Evolutionary conservation across 2,329 filamentous ascomycete species (phyloP), one percentile per base, ranked within the genome.

Genomic region (Aureobasidium uvarum): DNA sequence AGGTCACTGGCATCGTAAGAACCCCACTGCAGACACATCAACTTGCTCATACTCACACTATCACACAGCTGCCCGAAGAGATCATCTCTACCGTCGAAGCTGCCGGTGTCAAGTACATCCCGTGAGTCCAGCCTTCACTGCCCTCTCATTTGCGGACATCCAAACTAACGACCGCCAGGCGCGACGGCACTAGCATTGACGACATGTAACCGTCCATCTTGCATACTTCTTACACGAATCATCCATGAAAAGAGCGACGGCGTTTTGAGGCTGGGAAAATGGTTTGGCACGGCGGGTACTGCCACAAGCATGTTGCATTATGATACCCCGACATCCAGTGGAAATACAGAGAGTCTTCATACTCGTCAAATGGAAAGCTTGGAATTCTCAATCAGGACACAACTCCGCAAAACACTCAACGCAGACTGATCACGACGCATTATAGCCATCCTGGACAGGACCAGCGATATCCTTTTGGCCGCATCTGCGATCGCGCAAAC

Each of bases 1-100:
- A 98, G 80, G 95, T 99, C 28, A 92, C 90, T 38, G 95, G 95
- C 20, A 86, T 91, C 68, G 83, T 85, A 70, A 77, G 83, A 78
- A 1, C 3, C 33, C 33, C 10, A n/a, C 14, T 31, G 23, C 39
- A 38, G 10, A 16, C 16, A 31, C 18, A 43, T 43, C 8, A 39
- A 18, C n/a, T 52, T 7, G 28, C 18, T 10, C 6, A 3, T 64
- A 39, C 67, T 72, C 54, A 71, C 62, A 20, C 16, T 18, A 16
- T 33, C 20, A n/a, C 43, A 2, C 63, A 84, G 78, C 73, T 88
- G 58, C 83, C 85, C 0, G 83, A 84, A 48, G 85, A 88, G 65
- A 80, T 84, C 45, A 77, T 86, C 36, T 78, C 79, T 43, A 80
- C 79, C 41, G 77, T 85, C 38, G 85, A 87, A 74, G 83, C 82